phyloP scores from a whole-genome alignment of 441 rosid genomes.

The Aleurites moluccanus region DNA sequence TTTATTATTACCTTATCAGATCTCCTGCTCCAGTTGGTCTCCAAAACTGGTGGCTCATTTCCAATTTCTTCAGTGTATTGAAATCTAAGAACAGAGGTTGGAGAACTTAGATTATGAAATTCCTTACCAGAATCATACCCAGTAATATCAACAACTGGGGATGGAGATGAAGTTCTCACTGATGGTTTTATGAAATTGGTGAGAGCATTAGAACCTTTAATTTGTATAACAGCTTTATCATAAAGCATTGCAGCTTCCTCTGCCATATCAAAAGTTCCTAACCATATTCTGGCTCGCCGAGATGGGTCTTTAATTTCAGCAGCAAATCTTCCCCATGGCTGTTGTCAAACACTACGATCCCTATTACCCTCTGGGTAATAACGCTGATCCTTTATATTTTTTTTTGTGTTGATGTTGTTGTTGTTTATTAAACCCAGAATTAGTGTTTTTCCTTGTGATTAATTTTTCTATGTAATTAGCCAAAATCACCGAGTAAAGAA shows the following conservation, averaged over 20 bases:
- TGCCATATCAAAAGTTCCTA: conserved; percentile 72
- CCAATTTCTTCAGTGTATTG: too few relatives aligned
- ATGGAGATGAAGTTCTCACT: conserved; percentile 15
- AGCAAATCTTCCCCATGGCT: too few relatives aligned
- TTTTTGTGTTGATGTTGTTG: not conserved
- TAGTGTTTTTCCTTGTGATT: too few relatives aligned
- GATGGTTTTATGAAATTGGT: conserved; percentile 61
- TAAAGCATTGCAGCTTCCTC: conserved; percentile 84
- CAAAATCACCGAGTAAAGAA: too few relatives aligned
- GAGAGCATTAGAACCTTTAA: conserved; percentile 61
- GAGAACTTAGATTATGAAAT: too few relatives aligned
- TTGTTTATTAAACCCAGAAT: not conserved
- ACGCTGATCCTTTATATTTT: not conserved
- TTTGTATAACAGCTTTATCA: conserved; percentile 65
- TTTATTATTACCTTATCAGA: too few relatives aligned
- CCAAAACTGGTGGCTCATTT: too few relatives aligned
- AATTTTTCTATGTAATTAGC: too few relatives aligned
- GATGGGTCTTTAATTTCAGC: conserved; percentile 80
- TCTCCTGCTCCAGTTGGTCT: too few relatives aligned
- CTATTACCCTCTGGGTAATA: conserved; percentile 29
- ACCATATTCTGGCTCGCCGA: conserved; percentile 53
- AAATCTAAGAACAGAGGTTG: too few relatives aligned
- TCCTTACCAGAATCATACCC: conserved; percentile 64
- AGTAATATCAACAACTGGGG: conserved; percentile 30
- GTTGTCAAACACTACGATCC: conserved; percentile 67